These are phyloP conservation scores for Lactarius hengduanensis DNA, from an alignment of 768 basidiomycete genomes.

Conservation along the genomic window DNA sequence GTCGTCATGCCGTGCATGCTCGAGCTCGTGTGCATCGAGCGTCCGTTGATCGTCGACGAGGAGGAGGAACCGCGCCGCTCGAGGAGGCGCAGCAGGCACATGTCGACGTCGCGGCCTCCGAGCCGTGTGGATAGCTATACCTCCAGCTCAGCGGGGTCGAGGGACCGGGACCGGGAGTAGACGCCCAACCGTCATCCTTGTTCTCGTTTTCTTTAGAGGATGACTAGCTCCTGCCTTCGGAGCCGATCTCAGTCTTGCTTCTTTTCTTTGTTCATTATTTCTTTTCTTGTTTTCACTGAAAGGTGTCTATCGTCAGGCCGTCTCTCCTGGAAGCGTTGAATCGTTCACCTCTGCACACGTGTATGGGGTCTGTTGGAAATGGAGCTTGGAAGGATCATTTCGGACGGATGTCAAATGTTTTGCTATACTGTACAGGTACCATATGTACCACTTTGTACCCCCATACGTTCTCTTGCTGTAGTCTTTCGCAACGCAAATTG, in stretches of 20 bases:
- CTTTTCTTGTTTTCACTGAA: not conserved
- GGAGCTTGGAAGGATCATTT: not conserved
- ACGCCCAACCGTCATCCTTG: no score
- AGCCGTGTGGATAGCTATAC: conserved; percentile 14
- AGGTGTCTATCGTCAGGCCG: not conserved
- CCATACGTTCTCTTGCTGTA: not conserved
- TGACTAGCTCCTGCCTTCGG: no score
- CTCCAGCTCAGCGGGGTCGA: conserved; percentile 8
- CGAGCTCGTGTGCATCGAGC: conserved; percentile 51
- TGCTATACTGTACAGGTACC: conserved; percentile 4
- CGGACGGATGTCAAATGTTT: not conserved
- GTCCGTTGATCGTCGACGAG: conserved; percentile 47
- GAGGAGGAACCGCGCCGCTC: conserved; percentile 50
- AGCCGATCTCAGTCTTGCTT: not conserved
- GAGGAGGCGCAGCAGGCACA: conserved; percentile 20
- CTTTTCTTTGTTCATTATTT: not conserved
- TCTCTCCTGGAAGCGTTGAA: not conserved
- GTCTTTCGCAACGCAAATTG: not conserved
- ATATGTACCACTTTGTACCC: not conserved
- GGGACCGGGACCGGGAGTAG: conserved; percentile 4
- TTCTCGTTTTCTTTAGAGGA: no score
- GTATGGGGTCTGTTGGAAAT: not conserved
- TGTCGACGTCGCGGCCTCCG: conserved; percentile 22
- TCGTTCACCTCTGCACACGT: not conserved
- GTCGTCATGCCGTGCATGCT: conserved; percentile 58